Conservation (phyloP, 495 filamentous ascomycete species). For the Podospora didyma region DNA sequence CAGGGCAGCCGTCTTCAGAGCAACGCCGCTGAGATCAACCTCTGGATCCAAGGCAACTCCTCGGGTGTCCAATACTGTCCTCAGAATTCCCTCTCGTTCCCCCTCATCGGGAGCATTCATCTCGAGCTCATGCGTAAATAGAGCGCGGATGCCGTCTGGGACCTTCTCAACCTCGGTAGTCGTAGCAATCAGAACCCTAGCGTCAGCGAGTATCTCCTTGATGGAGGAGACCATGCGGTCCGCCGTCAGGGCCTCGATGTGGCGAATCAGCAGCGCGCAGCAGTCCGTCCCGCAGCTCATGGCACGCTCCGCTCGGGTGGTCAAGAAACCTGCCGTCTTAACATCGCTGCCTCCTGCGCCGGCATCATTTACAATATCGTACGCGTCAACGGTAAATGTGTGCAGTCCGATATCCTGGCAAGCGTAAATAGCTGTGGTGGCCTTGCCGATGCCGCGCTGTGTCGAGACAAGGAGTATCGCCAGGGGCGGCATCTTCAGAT, state of each 20-base stretch:
- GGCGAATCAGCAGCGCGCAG: constrained; percentile 78
- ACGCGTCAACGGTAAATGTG: constrained; percentile 83
- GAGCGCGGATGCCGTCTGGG: constrained; percentile 77
- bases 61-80: constrained; percentile 68
- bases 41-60: constrained; percentile 69
- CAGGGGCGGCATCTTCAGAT: constrained; percentile 80
- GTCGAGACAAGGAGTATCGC: constrained; percentile 85
- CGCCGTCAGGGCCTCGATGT: constrained; percentile 86
- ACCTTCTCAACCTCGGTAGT: constrained; percentile 94
- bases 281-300: constrained; percentile 79
- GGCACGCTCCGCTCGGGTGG: constrained; percentile 81
- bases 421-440: constrained; percentile 67
- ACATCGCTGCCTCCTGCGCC: constrained; percentile 80
- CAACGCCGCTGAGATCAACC: constrained; percentile 77
- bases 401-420: constrained; percentile 88
- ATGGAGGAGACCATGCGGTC: constrained; percentile 83
- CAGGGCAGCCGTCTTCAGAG: constrained; percentile 91
- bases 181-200: constrained; percentile 82
- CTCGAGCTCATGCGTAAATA: constrained; percentile 96
- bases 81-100: constrained; percentile 83
- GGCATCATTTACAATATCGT: constrained; percentile 88
- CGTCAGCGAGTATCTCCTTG: constrained; percentile 68
- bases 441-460: constrained; percentile 88
- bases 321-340: constrained; percentile 85
- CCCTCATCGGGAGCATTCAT: constrained; percentile 89